A percentile compares a stretch with the other conserved stretches of the same genome.
phyloP scores from a whole-genome alignment of 2,329 filamentous ascomycete species.

The Colletotrichum scovillei region DNA sequence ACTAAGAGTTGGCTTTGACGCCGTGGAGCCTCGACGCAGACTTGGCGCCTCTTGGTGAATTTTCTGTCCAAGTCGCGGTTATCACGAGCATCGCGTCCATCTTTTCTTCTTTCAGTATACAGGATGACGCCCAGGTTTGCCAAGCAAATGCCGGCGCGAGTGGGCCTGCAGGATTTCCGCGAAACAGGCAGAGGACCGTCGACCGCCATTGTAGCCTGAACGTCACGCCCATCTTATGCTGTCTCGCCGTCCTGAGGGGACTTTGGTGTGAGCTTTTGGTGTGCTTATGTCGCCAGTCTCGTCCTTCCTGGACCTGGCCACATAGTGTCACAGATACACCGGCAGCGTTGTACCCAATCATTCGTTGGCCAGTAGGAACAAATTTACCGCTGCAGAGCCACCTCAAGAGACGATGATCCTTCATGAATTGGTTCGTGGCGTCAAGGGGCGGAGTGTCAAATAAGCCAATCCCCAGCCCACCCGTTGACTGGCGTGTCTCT shows the following conservation, averaged over 20 bases:
- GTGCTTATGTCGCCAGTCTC: slow-evolving; percentile 6
- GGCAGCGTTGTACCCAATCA: slow-evolving; percentile 6
- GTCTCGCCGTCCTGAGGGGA: not conserved
- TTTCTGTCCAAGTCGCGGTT: not conserved
- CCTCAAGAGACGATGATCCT: slow-evolving; percentile 21
- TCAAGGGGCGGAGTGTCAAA: slow-evolving; percentile 13
- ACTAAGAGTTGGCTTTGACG: not conserved
- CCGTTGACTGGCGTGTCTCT: not conserved
- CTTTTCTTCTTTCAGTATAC: not conserved
- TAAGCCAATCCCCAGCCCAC: not conserved
- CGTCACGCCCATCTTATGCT: not conserved
- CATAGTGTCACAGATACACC: not conserved
- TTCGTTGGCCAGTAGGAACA: slow-evolving; percentile 5
- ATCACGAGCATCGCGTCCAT: not conserved
- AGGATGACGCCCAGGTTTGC: slow-evolving; percentile 14
- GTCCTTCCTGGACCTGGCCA: not conserved
- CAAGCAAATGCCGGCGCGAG: slow-evolving; percentile 6
- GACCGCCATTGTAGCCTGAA: not conserved
- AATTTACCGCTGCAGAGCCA: slow-evolving; percentile 1
- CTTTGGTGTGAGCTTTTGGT: not conserved
- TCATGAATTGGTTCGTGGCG: slow-evolving; percentile 11
- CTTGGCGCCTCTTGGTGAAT: not conserved
- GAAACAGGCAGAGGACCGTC: not conserved
- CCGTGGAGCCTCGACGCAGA: not conserved
- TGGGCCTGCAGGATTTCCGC: slow-evolving; percentile 27